Percentiles rank a stretch among this genome's conserved stretches.
Evolutionary conservation across 352 stramenopile genomes (phyloP).

Genomic region (Elongisporangium undulatum): DNA sequence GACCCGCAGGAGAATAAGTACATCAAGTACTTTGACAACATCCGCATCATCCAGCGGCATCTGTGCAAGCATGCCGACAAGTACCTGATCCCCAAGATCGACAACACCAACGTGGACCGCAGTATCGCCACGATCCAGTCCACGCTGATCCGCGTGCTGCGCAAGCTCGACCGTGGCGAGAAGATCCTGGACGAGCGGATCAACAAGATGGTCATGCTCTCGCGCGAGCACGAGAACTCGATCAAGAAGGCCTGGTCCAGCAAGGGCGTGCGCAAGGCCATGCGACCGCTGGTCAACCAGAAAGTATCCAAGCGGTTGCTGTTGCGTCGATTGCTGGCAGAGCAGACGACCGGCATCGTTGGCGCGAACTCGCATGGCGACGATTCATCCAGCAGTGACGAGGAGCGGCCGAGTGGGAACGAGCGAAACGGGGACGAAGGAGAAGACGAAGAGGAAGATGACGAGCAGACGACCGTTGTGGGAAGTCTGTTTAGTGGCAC

Average conservation of each 20-base stretch:
- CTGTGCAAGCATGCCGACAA: slow-evolving; percentile 83
- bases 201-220: slow-evolving; percentile 82
- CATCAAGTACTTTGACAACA: slow-evolving; percentile 90
- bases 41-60: slow-evolving; percentile 85
- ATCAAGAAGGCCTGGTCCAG: slow-evolving; percentile 88
- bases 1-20: slow-evolving; percentile 89
- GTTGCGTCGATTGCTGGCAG: slow-evolving; percentile 64
- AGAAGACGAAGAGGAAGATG: slow-evolving; percentile 58
- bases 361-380: slow-evolving; percentile 32
- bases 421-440: slow-evolving; percentile 47
- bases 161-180: slow-evolving; percentile 74
- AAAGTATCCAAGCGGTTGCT: slow-evolving; percentile 81
- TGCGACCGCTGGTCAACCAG: slow-evolving; percentile 83
- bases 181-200: slow-evolving; percentile 72
- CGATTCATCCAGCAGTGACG: slow-evolving; percentile 75
- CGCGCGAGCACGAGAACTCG: slow-evolving; percentile 81
- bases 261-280: slow-evolving; percentile 83
- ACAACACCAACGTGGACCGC: slow-evolving; percentile 88
- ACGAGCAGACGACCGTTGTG: slow-evolving; percentile 77
- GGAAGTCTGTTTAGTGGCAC: slow-evolving; percentile 72
- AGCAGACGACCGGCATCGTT: slow-evolving; percentile 48
- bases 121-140: slow-evolving; percentile 85
- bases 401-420: slow-evolving; percentile 47
- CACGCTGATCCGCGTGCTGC: slow-evolving; percentile 77
- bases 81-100: slow-evolving; percentile 85